A percentile compares a stretch with the other conserved stretches of the same genome.
These are phyloP conservation scores for Ceratocystis eucalypticola DNA, from an alignment of 2,329 filamentous ascomycete genomes.

Conservation along the genomic window DNA sequence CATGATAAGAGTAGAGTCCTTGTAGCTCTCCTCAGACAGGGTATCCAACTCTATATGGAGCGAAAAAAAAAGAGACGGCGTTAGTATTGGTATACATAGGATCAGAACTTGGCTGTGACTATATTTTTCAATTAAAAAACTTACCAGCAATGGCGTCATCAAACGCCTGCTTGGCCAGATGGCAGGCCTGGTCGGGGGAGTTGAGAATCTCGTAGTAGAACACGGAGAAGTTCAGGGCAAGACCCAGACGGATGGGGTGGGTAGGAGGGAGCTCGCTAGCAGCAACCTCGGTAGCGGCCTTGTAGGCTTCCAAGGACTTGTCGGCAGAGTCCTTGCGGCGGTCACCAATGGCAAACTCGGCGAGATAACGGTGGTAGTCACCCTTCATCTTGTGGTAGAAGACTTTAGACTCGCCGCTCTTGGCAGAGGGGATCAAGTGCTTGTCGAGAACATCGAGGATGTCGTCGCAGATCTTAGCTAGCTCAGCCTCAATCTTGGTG, in stretches of 20 bases:
- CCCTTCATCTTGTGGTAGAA: constrained; percentile 99
- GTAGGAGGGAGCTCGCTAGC: constrained; percentile 95
- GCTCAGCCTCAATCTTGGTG: constrained; percentile 93
- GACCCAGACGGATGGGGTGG: constrained; percentile 93
- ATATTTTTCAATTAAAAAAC: constrained; percentile 18
- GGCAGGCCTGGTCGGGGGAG: constrained; percentile 94
- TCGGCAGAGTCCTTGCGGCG: constrained; percentile 91
- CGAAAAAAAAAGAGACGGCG: constrained; percentile 6
- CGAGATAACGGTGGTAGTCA: constrained; percentile 97
- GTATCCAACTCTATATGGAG: constrained; percentile 68
- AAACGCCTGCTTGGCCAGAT: constrained; percentile 97
- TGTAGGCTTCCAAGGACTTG: constrained; percentile 94
- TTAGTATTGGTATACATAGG: constrained; percentile 21
- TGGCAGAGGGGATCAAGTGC: constrained; percentile 85
- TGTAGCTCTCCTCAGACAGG: constrained; percentile 96
- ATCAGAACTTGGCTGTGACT: background rate
- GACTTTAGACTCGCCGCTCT: constrained; percentile 95
- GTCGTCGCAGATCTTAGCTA: constrained; percentile 95
- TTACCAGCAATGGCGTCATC: constrained; percentile 84
- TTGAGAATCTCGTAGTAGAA: constrained; percentile 99
- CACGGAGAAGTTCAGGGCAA: constrained; percentile 97
- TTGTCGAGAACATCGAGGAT: constrained; percentile 89
- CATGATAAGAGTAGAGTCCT: constrained; percentile 98
- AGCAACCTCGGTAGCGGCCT: constrained; percentile 90
- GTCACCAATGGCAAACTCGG: constrained; percentile 88